Evolutionary conservation across 1,284 basidiomycete species (phyloP).

Genomic region (Albatrellus sp.): DNA sequence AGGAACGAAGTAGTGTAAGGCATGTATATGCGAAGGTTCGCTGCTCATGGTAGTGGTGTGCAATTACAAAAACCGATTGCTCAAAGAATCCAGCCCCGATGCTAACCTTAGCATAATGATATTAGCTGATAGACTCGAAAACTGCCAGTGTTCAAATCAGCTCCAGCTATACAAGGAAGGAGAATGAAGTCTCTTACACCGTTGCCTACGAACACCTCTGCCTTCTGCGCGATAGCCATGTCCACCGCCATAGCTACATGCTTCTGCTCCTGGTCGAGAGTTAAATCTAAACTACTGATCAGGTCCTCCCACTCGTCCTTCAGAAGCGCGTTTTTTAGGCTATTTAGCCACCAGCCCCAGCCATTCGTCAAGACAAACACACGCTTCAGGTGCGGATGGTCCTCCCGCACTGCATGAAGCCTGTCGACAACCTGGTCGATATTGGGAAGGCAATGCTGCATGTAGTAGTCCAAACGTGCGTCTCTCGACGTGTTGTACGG

Average conservation of each 20-base stretch:
- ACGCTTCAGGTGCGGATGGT: constrained; percentile 14
- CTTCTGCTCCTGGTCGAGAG: constrained; percentile 24
- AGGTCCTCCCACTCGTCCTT: constrained; percentile 14
- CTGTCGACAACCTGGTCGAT: constrained; percentile 27
- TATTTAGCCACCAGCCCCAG: constrained; percentile 21
- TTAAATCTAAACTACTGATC: constrained; percentile 23
- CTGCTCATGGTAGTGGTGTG: not conserved
- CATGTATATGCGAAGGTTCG: too few relatives aligned
- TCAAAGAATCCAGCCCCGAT: not conserved
- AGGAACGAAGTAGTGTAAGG: too few relatives aligned
- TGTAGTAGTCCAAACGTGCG: constrained; percentile 18
- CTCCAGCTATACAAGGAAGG: not conserved
- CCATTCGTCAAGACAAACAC: constrained; percentile 29
- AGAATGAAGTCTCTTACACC: constrained; percentile 21
- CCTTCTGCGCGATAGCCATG: constrained; percentile 30
- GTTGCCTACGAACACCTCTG: constrained; percentile 33
- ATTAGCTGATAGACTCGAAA: constrained; percentile 6
- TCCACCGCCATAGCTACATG: constrained; percentile 28
- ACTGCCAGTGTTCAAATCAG: not conserved
- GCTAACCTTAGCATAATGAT: constrained; percentile 6
- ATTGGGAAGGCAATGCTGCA: constrained; percentile 27
- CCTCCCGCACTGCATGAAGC: constrained; percentile 18
- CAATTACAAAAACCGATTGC: not conserved
- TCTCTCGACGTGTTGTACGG: constrained; percentile 13
- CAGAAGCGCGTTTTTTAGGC: constrained; percentile 16